phyloP scores from a whole-genome alignment of 2,329 filamentous ascomycete species.

The Phialocephala subalpina region DNA sequence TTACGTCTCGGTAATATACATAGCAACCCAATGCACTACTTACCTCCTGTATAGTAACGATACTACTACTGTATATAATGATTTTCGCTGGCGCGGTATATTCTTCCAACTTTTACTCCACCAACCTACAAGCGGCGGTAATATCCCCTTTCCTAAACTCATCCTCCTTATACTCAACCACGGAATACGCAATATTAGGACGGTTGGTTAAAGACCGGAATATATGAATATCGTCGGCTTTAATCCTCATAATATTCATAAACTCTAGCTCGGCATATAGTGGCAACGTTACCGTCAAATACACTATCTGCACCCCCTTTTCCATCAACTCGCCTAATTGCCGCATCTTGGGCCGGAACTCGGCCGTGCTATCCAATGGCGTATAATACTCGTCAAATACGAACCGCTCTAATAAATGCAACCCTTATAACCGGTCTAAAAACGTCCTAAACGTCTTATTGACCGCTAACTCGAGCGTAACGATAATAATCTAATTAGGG shows the following conservation, averaged over 20 bases:
- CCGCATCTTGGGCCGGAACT: no score
- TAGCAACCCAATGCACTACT: constrained; percentile 10
- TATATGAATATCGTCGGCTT: no score
- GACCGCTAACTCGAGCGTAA: background rate
- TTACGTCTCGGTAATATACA: constrained; percentile 5
- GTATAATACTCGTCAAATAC: constrained; percentile 9
- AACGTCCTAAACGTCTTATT: no score
- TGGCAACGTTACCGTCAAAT: constrained; percentile 8
- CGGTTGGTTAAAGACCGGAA: background rate
- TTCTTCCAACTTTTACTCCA: constrained; percentile 5
- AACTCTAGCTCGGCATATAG: constrained; percentile 4
- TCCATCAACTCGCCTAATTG: no score
- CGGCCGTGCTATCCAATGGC: constrained; percentile 6
- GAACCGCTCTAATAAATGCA: constrained; percentile 8
- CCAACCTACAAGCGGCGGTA: background rate
- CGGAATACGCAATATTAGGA: background rate
- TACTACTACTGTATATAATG: constrained; percentile 12
- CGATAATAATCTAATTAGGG: constrained; percentile 8
- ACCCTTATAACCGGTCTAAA: no score
- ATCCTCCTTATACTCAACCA: background rate
- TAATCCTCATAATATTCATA: no score
- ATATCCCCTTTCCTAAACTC: no score
- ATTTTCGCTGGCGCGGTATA: background rate
- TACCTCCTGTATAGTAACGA: constrained; percentile 10
- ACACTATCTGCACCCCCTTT: background rate